These are phyloP conservation scores for Histomonas meleagridis DNA, from an alignment of 208 protist genomes.

Conservation along the genomic window DNA sequence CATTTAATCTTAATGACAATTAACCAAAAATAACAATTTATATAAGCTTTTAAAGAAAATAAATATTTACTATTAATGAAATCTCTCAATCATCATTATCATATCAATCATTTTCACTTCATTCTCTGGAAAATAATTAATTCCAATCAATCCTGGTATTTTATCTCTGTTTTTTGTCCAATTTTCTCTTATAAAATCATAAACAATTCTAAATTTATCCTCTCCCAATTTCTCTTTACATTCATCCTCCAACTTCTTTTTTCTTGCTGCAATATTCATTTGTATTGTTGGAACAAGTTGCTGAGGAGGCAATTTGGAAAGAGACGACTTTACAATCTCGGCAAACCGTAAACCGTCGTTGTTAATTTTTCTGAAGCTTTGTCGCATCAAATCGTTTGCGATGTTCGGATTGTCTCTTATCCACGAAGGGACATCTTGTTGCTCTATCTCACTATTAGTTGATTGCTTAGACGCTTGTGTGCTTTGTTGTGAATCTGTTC, in stretches of 20 bases:
- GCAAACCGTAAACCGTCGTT: neutral
- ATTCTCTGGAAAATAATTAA: neutral
- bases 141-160: neutral
- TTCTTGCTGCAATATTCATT: neutral
- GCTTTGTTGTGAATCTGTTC: neutral
- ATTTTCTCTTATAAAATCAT: neutral
- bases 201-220: neutral
- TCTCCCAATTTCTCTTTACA: neutral
- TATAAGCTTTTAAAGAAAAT: no score
- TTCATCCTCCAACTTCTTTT: neutral
- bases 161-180: neutral
- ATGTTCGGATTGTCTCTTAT: neutral
- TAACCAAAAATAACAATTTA: no score
- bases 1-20: no score
- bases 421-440: neutral
- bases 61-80: no score
- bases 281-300: neutral
- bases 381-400: neutral
- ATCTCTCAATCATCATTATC: neutral
- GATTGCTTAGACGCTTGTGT: neutral
- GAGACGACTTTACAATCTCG: neutral
- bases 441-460: neutral
- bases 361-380: neutral
- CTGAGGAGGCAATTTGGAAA: neutral
- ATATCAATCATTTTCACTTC: neutral